Evolutionary conservation across 192 early-diverging fungal genomes (phyloP), one percentile per base, ranked within the genome.

Genomic region (Globomyces pollinis-pini): DNA sequence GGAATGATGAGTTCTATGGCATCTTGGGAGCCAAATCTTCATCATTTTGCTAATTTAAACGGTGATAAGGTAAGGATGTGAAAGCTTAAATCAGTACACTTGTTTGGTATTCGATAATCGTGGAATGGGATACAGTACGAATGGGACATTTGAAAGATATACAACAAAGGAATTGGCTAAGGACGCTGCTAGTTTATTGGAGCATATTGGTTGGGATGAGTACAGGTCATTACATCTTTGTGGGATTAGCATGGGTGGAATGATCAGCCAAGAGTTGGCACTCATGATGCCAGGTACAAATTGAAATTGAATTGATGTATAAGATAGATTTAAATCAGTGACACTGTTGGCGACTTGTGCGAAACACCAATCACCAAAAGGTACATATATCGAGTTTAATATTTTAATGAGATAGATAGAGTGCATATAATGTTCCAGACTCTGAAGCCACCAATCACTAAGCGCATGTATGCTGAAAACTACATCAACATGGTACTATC

Each of bases 101-200:
- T 55, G 6, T 33, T 35, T 55, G 20, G 57, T 64, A 9, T 43
- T 60, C n/a, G 63, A 64, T 7, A 64, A 64, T 30, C 24, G 63
- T 32, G 63, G 63, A 6, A 21, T 39, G 3, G 63, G 63, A 8
- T 24, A 50, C 15, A 20, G 16, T 31, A 62, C 58, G 3, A 24
- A 2, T 41, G 53, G 53, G n/a, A 18, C 6, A 2, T 55, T 18
- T 18, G 23, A 15, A 18, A 15, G 15, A 9, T 55, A 55, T 20
- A 55, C 20, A 9, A 55, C 53, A 6, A 55, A 28, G 15, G 53
- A 18, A 55, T n/a, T 55, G 53, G 53, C 53, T 20, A 2, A n/a
- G n/a, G 53, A 55, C 35, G 53, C 26, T 7, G 20, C 20, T 8
- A 31, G 35, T 5, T 11, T 55, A 8, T 21, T 55, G 20, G 18